Percentiles rank a stretch among this genome's conserved stretches.
These are phyloP conservation scores for Arabis hirsuta DNA, from an alignment of 345 rosid genomes.

Conservation along the genomic window DNA sequence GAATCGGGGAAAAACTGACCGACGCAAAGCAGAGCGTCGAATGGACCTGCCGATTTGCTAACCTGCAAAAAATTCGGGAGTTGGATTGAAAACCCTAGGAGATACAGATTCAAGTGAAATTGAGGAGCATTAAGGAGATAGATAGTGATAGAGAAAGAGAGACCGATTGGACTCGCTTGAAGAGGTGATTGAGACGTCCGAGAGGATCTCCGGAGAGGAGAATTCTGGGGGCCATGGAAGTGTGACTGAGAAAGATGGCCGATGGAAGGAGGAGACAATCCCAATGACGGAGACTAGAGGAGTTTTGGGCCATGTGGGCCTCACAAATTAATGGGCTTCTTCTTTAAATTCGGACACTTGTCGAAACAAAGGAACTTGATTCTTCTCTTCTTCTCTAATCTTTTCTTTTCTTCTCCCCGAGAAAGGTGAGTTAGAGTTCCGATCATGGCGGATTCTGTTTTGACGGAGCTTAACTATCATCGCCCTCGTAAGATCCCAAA, in stretches of 20 bases:
- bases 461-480: neutral
- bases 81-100: constrained; percentile 37
- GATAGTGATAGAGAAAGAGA: neutral
- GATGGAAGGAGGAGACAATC: too few species aligned
- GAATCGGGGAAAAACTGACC: constrained; percentile 89
- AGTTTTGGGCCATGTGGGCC: too few species aligned
- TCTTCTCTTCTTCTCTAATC: too few species aligned
- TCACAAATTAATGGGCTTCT: too few species aligned
- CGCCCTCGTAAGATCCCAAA: constrained; percentile 11
- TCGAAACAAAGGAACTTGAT: too few species aligned
- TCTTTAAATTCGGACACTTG: too few species aligned
- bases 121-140: neutral
- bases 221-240: constrained; percentile 73
- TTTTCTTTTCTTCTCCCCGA: neutral
- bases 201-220: constrained; percentile 84
- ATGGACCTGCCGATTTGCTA: constrained; percentile 82
- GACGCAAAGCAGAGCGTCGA: constrained; percentile 77
- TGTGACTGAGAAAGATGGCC: neutral
- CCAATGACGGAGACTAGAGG: too few species aligned
- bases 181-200: constrained; percentile 83
- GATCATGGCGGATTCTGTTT: constrained; percentile 12
- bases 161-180: constrained; percentile 85
- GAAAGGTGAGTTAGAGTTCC: neutral
- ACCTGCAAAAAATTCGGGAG: constrained; percentile 49
- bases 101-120: neutral